Evolutionary conservation across 1,284 basidiomycete species (phyloP).

Genomic region (Vanrija pseudolonga): DNA sequence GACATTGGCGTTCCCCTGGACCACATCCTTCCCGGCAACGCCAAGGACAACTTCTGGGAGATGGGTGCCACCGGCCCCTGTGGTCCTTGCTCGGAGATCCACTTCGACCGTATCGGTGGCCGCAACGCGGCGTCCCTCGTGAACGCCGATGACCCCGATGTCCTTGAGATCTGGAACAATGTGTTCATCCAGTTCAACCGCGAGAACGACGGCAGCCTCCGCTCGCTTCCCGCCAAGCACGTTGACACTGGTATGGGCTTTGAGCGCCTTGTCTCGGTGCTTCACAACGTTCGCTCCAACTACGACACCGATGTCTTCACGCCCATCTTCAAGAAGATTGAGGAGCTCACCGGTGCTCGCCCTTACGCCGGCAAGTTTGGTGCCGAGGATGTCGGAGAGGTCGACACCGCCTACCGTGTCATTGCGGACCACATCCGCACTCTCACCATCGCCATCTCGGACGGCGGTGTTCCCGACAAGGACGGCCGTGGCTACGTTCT

Average conservation of each 20-base stretch:
- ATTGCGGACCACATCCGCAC: conserved; percentile 96
- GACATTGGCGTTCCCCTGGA: conserved; percentile 80
- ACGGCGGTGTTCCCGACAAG: conserved; percentile 94
- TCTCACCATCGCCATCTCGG: conserved; percentile 89
- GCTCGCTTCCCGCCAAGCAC: conserved; percentile 82
- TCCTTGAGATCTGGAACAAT: conserved; percentile 99
- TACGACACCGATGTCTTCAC: conserved; percentile 96
- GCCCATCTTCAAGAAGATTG: conserved; percentile 84
- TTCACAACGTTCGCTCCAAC: conserved; percentile 89
- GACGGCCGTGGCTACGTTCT: conserved; percentile 95
- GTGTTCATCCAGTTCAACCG: conserved; percentile 99
- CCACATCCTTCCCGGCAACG: conserved; percentile 88
- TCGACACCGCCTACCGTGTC: conserved; percentile 96
- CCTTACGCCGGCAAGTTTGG: conserved; percentile 88
- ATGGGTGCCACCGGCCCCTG: conserved; percentile 99
- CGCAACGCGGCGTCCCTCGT: conserved; percentile 88
- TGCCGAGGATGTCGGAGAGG: conserved; percentile 85
- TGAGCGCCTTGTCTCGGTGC: conserved; percentile 89
- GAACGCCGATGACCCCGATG: conserved; percentile 93
- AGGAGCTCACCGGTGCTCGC: conserved; percentile 82
- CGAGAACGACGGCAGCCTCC: conserved; percentile 79
- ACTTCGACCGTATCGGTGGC: conserved; percentile 87
- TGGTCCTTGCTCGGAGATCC: conserved; percentile 96
- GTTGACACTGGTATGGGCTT: conserved; percentile 99
- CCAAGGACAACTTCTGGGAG: conserved; percentile 99